Conservation (phyloP, 2,329 filamentous ascomycete species). For the Cadophora luteo-olivacea region DNA sequence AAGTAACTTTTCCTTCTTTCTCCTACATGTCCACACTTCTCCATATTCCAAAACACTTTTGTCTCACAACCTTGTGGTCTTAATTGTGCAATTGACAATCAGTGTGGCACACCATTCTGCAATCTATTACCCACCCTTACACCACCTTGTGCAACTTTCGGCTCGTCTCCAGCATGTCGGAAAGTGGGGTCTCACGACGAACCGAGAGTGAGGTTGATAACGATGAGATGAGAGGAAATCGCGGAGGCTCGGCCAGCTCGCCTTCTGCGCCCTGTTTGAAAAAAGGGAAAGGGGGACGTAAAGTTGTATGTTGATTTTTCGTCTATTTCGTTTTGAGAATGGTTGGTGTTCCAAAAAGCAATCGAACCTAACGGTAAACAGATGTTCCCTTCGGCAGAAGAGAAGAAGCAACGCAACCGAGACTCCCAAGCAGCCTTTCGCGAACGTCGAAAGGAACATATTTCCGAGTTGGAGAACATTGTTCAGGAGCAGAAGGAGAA, state of each 20-base stretch:
- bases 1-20: neutral
- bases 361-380: constrained; percentile 47
- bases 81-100: constrained; percentile 7
- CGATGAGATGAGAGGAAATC: constrained; percentile 12
- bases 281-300: constrained; percentile 32
- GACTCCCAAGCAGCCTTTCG: constrained; percentile 96
- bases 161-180: constrained; percentile 18
- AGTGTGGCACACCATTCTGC: constrained; percentile 14
- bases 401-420: constrained; percentile 93
- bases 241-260: constrained; percentile 17
- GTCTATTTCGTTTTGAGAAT: neutral
- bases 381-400: constrained; percentile 98
- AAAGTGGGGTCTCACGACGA: constrained; percentile 12
- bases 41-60: neutral
- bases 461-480: constrained; percentile 95
- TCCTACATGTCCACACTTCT: neutral
- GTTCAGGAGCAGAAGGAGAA: constrained; percentile 95
- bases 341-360: neutral
- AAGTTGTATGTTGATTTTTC: constrained; percentile 25
- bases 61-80: constrained; percentile 16
- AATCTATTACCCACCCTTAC: neutral
- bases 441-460: constrained; percentile 95
- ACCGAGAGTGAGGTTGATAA: constrained; percentile 16
- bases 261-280: constrained; percentile 2
- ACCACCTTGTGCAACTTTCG: constrained; percentile 2